These are phyloP conservation scores for Colletotrichum simmondsii DNA, from an alignment of 2,329 filamentous ascomycete species.

Conservation along the genomic window DNA sequence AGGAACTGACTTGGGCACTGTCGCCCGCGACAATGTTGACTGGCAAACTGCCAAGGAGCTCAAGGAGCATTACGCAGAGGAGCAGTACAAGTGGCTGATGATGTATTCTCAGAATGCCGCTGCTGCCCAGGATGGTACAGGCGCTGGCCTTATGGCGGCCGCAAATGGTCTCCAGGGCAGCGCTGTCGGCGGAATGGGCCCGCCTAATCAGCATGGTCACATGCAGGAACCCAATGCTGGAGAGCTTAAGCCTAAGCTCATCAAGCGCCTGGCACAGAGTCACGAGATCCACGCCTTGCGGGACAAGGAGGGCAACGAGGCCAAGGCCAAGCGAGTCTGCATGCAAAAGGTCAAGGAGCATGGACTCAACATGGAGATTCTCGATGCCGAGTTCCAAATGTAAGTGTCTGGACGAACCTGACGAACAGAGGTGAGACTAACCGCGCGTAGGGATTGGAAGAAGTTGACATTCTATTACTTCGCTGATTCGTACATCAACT, in stretches of 20 bases:
- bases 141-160: slow-evolving; percentile 71
- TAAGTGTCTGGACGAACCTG: slow-evolving; percentile 61
- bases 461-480: slow-evolving; percentile 99
- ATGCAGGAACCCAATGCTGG: slow-evolving; percentile 76
- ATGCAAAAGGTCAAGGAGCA: slow-evolving; percentile 97
- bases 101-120: slow-evolving; percentile 91
- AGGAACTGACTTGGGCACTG: slow-evolving; percentile 93
- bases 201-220: slow-evolving; percentile 74
- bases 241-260: slow-evolving; percentile 94
- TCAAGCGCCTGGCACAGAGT: slow-evolving; percentile 91
- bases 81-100: slow-evolving; percentile 98
- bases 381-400: slow-evolving; percentile 99
- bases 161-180: slow-evolving; percentile 74
- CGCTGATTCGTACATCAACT: slow-evolving; percentile 97
- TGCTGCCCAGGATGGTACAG: slow-evolving; percentile 68
- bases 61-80: slow-evolving; percentile 91
- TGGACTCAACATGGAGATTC: slow-evolving; percentile 95
- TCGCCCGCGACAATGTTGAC: slow-evolving; percentile 87
- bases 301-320: slow-evolving; percentile 97
- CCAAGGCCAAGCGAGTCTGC: slow-evolving; percentile 95
- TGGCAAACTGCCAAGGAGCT: slow-evolving; percentile 88
- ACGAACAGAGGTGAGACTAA: slow-evolving; percentile 1
- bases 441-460: slow-evolving; percentile 84
- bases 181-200: slow-evolving; percentile 82
- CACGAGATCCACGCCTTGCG: slow-evolving; percentile 90